Conservation (phyloP, 192 early-diverging fungal genomes). For the Rhizophlyctis rosea region DNA sequence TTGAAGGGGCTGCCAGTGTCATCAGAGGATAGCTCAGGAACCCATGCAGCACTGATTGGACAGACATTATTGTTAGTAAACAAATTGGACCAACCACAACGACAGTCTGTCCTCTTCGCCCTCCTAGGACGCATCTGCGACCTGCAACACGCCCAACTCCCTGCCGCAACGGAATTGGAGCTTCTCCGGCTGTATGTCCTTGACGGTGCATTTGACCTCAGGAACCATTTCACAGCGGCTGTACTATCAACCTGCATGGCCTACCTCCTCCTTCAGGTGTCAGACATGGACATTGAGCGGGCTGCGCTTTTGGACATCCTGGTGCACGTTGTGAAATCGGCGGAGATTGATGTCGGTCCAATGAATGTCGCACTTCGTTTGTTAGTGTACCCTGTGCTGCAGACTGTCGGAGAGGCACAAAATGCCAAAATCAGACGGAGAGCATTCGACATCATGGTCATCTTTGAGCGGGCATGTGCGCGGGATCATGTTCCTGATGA, state of each 20-base stretch:
- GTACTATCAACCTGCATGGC: constrained; percentile 8
- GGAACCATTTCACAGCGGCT: neutral
- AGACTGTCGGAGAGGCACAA: constrained; percentile 5
- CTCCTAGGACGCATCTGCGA: constrained; percentile 10
- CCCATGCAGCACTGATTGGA: neutral
- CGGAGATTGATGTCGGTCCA: neutral
- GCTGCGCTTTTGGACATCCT: constrained; percentile 7
- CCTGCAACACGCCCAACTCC: neutral
- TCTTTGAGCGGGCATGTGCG: constrained; percentile 22
- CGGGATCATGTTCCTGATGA: neutral
- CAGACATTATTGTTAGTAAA: neutral
- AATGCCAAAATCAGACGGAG: constrained; percentile 7
- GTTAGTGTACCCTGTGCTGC: constrained; percentile 10
- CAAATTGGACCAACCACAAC: neutral
- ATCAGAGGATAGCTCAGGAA: neutral
- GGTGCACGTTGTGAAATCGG: constrained; percentile 8
- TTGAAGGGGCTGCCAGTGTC: neutral
- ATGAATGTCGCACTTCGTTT: constrained; percentile 1
- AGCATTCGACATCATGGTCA: constrained; percentile 18
- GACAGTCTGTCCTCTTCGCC: neutral
- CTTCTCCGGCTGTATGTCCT: neutral
- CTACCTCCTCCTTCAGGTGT: constrained; percentile 10
- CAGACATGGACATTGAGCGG: constrained; percentile 13
- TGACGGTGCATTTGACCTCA: neutral
- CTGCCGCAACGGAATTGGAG: neutral